These are phyloP conservation scores for Firmiana major DNA, from an alignment of 345 rosid species.

Conservation along the genomic window DNA sequence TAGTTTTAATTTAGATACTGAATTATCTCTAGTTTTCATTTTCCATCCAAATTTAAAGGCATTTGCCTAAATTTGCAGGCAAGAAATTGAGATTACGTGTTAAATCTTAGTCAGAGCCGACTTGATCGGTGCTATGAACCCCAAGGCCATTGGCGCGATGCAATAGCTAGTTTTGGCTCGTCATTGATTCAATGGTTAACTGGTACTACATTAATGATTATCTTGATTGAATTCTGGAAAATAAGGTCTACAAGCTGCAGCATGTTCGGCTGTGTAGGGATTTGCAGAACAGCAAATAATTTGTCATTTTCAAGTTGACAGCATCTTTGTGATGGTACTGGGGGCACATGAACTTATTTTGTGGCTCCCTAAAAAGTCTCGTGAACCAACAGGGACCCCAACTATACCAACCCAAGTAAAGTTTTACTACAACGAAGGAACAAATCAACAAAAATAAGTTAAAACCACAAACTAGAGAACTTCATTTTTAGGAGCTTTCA, in stretches of 20 bases:
- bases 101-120: neutral
- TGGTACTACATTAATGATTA: neutral
- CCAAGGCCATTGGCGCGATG: too few relatives aligned
- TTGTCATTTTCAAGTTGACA: neutral
- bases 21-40: too few relatives aligned
- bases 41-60: too few relatives aligned
- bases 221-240: neutral
- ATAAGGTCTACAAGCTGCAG: neutral
- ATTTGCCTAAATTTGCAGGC: too few relatives aligned
- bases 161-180: too few relatives aligned
- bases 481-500: neutral
- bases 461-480: neutral
- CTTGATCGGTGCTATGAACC: neutral
- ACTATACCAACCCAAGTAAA: neutral
- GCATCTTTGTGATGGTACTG: neutral
- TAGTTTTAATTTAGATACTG: neutral
- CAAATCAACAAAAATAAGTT: slow-evolving; percentile 21
- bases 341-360: slow-evolving; percentile 5
- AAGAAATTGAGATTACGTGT: neutral
- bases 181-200: too few relatives aligned
- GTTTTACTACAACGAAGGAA: slow-evolving; percentile 22
- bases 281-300: neutral
- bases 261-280: neutral
- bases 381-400: slow-evolving; percentile 38
- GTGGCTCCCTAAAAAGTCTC: slow-evolving; percentile 32